These are phyloP conservation scores for Acanthamoeba lenticulata DNA, from an alignment of 208 protist genomes.

Conservation along the genomic window DNA sequence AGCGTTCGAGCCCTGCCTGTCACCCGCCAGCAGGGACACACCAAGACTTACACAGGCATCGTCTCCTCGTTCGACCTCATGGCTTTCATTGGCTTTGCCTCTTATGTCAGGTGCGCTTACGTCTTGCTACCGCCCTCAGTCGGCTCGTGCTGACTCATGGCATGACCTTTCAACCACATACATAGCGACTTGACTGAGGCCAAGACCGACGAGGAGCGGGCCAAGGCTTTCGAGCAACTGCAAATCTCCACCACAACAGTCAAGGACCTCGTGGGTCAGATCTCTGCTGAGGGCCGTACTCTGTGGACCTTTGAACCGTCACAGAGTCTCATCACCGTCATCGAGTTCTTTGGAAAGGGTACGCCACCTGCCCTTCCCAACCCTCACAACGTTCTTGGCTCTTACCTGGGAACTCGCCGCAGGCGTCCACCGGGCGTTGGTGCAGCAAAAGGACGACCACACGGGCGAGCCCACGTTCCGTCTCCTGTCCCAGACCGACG, in stretches of 20 bases:
- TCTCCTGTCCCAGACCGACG: conserved; percentile 37
- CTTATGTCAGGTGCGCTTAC: background rate
- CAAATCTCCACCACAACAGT: background rate
- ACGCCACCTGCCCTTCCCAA: too few relatives aligned
- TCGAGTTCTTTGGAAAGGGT: conserved; percentile 34
- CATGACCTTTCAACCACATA: too few relatives aligned
- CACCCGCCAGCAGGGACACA: background rate
- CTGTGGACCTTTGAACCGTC: conserved; percentile 7
- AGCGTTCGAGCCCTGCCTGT: background rate
- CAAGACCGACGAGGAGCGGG: conserved; percentile 12
- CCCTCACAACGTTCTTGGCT: too few relatives aligned
- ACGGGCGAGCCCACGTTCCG: background rate
- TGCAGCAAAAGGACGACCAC: conserved; percentile 37
- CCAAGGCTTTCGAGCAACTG: background rate
- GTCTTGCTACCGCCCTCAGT: background rate
- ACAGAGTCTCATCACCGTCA: background rate
- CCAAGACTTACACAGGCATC: conserved; percentile 4
- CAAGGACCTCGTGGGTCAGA: conserved; percentile 44
- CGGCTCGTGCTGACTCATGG: too few relatives aligned
- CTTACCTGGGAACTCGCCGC: background rate
- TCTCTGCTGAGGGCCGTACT: background rate
- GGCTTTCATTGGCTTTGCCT: conserved; percentile 24
- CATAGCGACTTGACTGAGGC: background rate
- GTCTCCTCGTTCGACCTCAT: conserved; percentile 34
- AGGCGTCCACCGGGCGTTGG: conserved; percentile 9